Base-by-base conservation (phyloP, 1,139 yeast species). In the Yamadazyma diospyri region DNA sequence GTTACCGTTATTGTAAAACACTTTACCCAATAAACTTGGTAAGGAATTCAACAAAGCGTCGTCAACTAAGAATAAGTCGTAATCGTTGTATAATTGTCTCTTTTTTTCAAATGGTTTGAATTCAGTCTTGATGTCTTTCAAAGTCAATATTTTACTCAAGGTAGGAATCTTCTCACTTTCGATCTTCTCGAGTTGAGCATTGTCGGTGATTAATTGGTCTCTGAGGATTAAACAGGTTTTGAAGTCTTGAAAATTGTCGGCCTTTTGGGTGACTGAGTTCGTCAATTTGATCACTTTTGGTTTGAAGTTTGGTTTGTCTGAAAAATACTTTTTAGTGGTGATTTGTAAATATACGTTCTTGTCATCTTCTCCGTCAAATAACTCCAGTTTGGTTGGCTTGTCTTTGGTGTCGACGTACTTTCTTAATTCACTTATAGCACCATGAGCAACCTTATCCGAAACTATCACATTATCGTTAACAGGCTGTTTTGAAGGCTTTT, bases 21-120 rank as follows among this genome's bases (percentile, higher is more conserved):
- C 69, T 60, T 86, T 86, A 32, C 97, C 96, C 43, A 92, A 66
- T 27, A 83, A 62, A 45, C 81, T 78, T 34, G 98, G 98, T 63
- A 89, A 70, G 41, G 85, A 68, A 33, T 88, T 79, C 36, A 87
- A 69, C 30, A 89, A 69, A 25, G 83, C 80, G 46, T 88, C 95
- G 59, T 92, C 97, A 31, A 86, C 80, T 32, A 92, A 57, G 55
- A 92, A 86, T 40, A 88, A 48, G 50, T 89, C 95, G 50, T 69
- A 81, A 33, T 72, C 75, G 8, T 64, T 51, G 34, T 68, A 57
- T 39, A 83, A 69, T 42, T 78, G 78, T 61, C 89, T 78, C 57
- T 82, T 78, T 46, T 81, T 74, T 55, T 83, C 92, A 45, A 61
- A 82, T 25, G 79, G 71, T 55, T 81, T 80, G 61, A 73, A 82